A percentile compares a stretch with the other conserved stretches of the same genome.
phyloP scores from a whole-genome alignment of 352 stramenopile species.

The Globisporangium paroecandrum region DNA sequence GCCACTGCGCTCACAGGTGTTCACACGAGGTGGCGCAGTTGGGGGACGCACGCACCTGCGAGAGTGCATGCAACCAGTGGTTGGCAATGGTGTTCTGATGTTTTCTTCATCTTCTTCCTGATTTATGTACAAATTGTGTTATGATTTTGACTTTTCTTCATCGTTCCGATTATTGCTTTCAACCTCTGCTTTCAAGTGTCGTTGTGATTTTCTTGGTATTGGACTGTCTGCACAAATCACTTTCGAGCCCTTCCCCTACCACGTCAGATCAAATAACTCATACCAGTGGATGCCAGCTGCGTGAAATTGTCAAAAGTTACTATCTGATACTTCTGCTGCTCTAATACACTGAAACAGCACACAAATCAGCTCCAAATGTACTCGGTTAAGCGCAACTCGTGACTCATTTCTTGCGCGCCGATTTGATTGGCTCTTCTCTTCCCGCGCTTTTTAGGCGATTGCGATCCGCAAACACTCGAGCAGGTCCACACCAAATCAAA shows the following conservation, averaged over 20 bases:
- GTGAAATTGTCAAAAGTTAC: background rate
- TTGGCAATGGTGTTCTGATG: no score
- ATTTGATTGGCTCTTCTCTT: background rate
- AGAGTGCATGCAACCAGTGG: no score
- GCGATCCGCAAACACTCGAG: background rate
- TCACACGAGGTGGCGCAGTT: no score
- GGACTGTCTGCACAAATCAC: background rate
- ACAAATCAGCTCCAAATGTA: background rate
- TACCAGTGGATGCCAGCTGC: background rate
- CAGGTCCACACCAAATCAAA: background rate
- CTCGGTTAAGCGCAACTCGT: background rate
- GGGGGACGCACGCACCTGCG: no score
- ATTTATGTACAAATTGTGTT: no score
- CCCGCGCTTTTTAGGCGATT: background rate
- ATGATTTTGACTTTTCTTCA: no score
- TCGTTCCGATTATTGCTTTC: no score
- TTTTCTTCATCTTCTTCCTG: no score
- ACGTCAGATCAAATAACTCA: background rate
- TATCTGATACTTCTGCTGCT: background rate
- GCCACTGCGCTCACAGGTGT: no score
- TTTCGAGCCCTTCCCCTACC: background rate
- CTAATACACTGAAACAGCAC: background rate
- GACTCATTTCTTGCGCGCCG: background rate
- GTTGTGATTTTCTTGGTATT: background rate
- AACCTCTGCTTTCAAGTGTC: background rate